phyloP scores from a whole-genome alignment of 73 alveolate species.

The Durusdinium trenchii region DNA sequence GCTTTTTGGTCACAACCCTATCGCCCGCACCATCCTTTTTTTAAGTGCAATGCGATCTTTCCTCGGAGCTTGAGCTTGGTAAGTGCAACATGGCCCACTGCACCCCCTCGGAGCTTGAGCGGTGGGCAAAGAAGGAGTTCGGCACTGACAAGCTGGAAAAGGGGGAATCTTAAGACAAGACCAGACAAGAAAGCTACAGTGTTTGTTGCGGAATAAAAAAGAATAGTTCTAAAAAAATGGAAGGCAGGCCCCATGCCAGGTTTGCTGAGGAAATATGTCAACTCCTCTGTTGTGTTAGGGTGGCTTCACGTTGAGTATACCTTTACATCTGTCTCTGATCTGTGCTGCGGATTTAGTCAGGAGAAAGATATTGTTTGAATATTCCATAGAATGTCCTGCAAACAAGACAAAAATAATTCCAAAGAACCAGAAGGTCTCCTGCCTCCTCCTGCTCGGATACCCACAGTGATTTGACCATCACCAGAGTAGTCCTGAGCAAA shows the following conservation, averaged over 20 bases:
- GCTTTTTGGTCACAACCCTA: neutral
- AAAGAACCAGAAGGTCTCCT: neutral
- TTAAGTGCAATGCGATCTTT: neutral
- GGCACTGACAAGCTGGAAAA: too few relatives aligned
- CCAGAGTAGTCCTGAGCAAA: slow-evolving; percentile 48
- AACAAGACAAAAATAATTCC: neutral
- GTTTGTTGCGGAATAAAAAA: neutral
- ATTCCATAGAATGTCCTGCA: too few relatives aligned
- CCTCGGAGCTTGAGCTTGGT: slow-evolving; percentile 33
- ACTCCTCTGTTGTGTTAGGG: too few relatives aligned
- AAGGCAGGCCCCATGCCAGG: neutral
- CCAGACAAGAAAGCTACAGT: neutral
- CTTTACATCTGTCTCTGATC: too few relatives aligned
- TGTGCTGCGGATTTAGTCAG: too few relatives aligned
- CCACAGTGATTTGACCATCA: slow-evolving; percentile 50
- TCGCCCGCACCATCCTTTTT: neutral
- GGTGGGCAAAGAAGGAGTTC: too few relatives aligned
- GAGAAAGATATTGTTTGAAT: too few relatives aligned
- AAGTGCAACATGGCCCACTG: slow-evolving; percentile 45
- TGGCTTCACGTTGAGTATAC: too few relatives aligned
- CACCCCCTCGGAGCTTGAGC: slow-evolving; percentile 55
- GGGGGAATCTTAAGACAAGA: too few relatives aligned
- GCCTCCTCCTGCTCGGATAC: slow-evolving; percentile 67
- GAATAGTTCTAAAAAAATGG: neutral
- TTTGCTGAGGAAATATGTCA: too few relatives aligned